These are phyloP conservation scores for Colletotrichum liriopes DNA, from an alignment of 2,329 filamentous ascomycete genomes.

Conservation along the genomic window DNA sequence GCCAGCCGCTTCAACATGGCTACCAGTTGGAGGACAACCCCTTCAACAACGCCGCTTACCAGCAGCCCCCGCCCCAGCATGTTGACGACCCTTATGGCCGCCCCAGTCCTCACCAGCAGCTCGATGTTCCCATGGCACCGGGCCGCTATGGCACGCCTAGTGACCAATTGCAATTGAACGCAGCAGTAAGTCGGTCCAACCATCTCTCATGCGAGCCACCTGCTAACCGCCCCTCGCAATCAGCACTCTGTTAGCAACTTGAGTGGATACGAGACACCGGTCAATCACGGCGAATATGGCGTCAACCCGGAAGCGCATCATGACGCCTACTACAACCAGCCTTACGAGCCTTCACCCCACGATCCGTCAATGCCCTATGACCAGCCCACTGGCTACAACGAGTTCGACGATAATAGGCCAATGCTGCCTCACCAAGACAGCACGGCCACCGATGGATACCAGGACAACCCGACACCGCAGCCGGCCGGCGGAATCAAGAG, in stretches of 20 bases:
- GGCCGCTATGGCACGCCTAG: slow-evolving; percentile 70
- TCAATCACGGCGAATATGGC: slow-evolving; percentile 77
- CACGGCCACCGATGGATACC: slow-evolving; percentile 61
- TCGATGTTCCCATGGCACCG: slow-evolving; percentile 44
- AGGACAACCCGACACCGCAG: slow-evolving; percentile 59
- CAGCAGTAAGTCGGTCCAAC: slow-evolving; percentile 76
- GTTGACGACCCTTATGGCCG: slow-evolving; percentile 79
- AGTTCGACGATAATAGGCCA: slow-evolving; percentile 80
- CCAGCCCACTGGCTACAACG: slow-evolving; percentile 49
- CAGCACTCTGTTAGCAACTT: slow-evolving; percentile 70
- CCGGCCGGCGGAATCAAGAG: slow-evolving; percentile 79
- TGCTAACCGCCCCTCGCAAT: not conserved
- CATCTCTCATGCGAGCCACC: not conserved
- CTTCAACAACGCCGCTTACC: slow-evolving; percentile 65
- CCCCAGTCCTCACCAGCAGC: slow-evolving; percentile 46
- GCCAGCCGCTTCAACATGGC: slow-evolving; percentile 78
- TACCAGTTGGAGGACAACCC: slow-evolving; percentile 89
- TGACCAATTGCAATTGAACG: slow-evolving; percentile 86
- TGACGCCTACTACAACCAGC: slow-evolving; percentile 87
- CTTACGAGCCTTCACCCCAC: slow-evolving; percentile 80
- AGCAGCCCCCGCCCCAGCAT: slow-evolving; percentile 60
- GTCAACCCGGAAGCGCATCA: slow-evolving; percentile 89
- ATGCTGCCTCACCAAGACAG: slow-evolving; percentile 79
- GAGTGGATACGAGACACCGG: slow-evolving; percentile 54
- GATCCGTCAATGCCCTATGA: slow-evolving; percentile 71